These are phyloP conservation scores for Schizophyllum commune DNA, from an alignment of 1,284 basidiomycete genomes.

Conservation along the genomic window DNA sequence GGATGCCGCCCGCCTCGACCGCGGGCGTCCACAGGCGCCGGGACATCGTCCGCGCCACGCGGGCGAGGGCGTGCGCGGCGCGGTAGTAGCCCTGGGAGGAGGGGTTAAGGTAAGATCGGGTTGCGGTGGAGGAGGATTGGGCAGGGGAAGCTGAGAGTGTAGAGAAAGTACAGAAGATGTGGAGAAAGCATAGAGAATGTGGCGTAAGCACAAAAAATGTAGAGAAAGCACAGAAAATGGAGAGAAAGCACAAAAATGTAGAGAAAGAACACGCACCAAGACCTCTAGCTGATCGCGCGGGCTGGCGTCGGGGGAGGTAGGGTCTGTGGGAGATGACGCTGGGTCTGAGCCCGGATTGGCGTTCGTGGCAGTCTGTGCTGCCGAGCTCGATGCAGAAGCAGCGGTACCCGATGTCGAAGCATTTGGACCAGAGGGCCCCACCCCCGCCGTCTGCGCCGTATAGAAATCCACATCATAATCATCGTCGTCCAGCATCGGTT, in stretches of 20 bases:
- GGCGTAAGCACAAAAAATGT: neutral
- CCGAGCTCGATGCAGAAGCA: too few relatives aligned
- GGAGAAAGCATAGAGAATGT: constrained; percentile 28
- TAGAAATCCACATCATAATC: constrained; percentile 74
- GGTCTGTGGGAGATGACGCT: too few relatives aligned
- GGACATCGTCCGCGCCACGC: constrained; percentile 73
- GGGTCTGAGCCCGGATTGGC: too few relatives aligned
- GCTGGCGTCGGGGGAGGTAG: constrained; percentile 36
- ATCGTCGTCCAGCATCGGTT: constrained; percentile 39
- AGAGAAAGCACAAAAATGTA: constrained; percentile 1
- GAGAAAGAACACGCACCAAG: constrained; percentile 8
- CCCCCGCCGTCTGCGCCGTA: constrained; percentile 39
- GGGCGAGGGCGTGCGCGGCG: constrained; percentile 73
- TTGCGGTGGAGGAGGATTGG: constrained; percentile 19
- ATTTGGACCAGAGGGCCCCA: too few relatives aligned
- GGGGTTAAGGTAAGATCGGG: constrained; percentile 10
- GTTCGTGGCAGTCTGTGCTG: too few relatives aligned
- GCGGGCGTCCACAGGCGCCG: constrained; percentile 63
- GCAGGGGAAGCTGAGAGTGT: too few relatives aligned
- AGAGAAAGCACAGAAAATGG: too few relatives aligned
- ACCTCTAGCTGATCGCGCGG: constrained; percentile 74
- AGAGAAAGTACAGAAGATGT: too few relatives aligned
- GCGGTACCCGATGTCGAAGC: too few relatives aligned
- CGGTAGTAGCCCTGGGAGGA: constrained; percentile 62
- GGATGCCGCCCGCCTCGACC: constrained; percentile 66